phyloP scores from a whole-genome alignment of 1,139 yeast species.

The Yamadazyma jaroonii region DNA sequence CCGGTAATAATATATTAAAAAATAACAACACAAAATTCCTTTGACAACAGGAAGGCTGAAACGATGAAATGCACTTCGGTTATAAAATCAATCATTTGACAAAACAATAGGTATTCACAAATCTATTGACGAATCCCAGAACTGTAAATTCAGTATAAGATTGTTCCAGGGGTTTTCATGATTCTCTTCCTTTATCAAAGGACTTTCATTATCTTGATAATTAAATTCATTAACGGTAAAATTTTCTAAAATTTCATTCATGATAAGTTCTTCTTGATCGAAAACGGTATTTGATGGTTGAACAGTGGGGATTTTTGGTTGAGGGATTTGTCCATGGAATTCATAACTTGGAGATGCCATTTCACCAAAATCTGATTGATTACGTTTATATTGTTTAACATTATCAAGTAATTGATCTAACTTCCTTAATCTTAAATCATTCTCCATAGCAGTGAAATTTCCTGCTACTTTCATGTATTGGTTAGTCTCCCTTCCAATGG shows the following conservation, averaged over 20 bases:
- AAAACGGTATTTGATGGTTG: not conserved
- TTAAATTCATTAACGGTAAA: constrained; percentile 4
- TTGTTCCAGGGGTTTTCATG: constrained; percentile 12
- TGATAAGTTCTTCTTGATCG: constrained; percentile 2
- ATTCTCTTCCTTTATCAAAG: constrained; percentile 8
- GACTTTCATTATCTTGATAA: not conserved
- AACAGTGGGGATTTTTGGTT: not conserved
- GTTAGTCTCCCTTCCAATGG: constrained; percentile 22
- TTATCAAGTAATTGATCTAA: constrained; percentile 12
- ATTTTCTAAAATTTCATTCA: constrained; percentile 11
- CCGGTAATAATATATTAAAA: too few relatives aligned
- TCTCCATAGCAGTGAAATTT: constrained; percentile 20
- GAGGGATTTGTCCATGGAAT: not conserved
- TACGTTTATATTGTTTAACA: constrained; percentile 2
- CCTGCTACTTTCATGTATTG: constrained; percentile 13
- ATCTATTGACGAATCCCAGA: constrained; percentile 10
- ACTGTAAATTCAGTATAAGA: constrained; percentile 10
- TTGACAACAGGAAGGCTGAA: too few relatives aligned
- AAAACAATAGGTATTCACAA: not conserved
- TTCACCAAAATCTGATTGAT: too few relatives aligned
- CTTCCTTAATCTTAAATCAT: constrained; percentile 23
- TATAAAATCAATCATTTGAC: too few relatives aligned
- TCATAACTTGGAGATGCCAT: not conserved
- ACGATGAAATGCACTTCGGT: not conserved
- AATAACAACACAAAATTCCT: too few relatives aligned